Base-by-base conservation (phyloP, 176 grass and related monocot species). In the Hsuehochloa calcarea region DNA sequence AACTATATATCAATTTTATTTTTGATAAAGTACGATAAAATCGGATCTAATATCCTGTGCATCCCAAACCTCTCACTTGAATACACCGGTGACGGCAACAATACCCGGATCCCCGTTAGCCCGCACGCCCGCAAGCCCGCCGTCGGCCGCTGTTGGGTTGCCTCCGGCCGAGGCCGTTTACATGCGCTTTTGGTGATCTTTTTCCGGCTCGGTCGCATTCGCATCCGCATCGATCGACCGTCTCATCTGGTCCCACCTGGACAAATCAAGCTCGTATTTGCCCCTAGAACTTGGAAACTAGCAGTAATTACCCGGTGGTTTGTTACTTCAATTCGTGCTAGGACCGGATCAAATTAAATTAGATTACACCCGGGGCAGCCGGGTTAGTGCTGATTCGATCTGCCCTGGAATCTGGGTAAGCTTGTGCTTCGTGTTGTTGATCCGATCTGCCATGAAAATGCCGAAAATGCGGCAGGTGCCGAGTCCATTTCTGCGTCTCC, bases 151-250 rank as follows among this genome's bases (percentile, higher is more conserved):
- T 17, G 11, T 8, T 10, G 0, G 8, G 46, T 81, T 81, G 34
- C 88, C 82, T 81, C 77, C 8, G 50, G 50, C 70, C 2, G 43
- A 61, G 70, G 77, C 52, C 40, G 26, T 76, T 61, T 37, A 65
- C 47, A 10, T 56, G 10, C 65, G n/a, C 4, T 68, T 74, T 45
- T 45, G 23, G 0, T 5, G 37, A 67, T 59, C 27, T 9, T 38
- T 58, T 10, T 19, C 35, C 52, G 41, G 70, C 11, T 39, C 37
- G 2, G 41, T 66, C 46, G 69, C 45, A 3, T 3, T 39, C 54
- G 16, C 14, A 61, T 13, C 23, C 54, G 16, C 14, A 61, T 13
- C 23, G 59, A 61, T 26, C 3, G 10, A 5, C 10, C 8, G 12
- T 13, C 40, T 25, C 12, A 16, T 72, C 23, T 50, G 26, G 56